phyloP scores from a whole-genome alignment of 768 basidiomycete genomes.

The Rhizopogon salebrosus region DNA sequence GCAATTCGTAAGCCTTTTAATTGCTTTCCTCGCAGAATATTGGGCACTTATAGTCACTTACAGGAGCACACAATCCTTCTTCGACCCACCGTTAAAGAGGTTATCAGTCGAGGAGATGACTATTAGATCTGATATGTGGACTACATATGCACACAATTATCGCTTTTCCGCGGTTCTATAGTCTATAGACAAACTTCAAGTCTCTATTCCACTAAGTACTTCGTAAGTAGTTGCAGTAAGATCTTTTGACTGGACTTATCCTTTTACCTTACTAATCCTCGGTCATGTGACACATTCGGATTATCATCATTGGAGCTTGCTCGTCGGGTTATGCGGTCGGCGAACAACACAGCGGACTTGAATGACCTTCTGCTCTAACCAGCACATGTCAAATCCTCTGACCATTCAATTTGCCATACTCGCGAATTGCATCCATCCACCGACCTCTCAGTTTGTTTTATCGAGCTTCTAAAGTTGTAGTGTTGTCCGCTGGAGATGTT shows the following conservation, averaged over 20 bases:
- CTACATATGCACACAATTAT: background rate
- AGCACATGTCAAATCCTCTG: background rate
- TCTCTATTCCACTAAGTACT: too few relatives aligned
- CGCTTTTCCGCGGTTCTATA: too few relatives aligned
- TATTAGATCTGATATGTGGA: constrained; percentile 42
- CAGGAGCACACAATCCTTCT: constrained; percentile 85
- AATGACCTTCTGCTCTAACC: too few relatives aligned
- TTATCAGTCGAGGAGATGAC: constrained; percentile 81
- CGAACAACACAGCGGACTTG: too few relatives aligned
- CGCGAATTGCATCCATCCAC: background rate
- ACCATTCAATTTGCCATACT: background rate
- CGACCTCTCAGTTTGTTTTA: background rate
- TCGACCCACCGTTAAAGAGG: constrained; percentile 80
- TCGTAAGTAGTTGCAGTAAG: too few relatives aligned
- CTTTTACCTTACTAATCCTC: too few relatives aligned
- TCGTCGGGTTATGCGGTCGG: too few relatives aligned
- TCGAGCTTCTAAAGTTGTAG: background rate
- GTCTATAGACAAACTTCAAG: too few relatives aligned
- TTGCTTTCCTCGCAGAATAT: background rate
- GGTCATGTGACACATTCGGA: constrained; percentile 1
- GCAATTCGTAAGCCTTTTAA: constrained; percentile 61
- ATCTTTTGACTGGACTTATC: too few relatives aligned
- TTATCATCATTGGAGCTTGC: background rate
- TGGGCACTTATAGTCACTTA: background rate
- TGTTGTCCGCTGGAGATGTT: constrained; percentile 14